These are phyloP conservation scores for Exophiala calicioides DNA, from an alignment of 2,329 filamentous ascomycete genomes.

Conservation along the genomic window DNA sequence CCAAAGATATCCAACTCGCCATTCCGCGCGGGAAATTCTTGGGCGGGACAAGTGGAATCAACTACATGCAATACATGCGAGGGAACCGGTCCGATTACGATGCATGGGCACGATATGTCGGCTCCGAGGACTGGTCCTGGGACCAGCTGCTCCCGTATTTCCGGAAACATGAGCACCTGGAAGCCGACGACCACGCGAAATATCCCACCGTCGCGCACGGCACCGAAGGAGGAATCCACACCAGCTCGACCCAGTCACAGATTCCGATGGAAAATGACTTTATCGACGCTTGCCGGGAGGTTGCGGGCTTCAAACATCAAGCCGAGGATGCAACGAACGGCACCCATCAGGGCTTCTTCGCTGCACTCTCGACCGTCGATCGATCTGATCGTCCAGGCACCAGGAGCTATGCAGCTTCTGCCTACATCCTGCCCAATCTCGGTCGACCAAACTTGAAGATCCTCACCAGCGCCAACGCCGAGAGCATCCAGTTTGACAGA, in stretches of 20 bases:
- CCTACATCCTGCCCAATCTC: too few species aligned
- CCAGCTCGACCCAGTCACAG: constrained; percentile 21
- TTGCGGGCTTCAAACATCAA: constrained; percentile 3
- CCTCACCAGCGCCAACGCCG: too few species aligned
- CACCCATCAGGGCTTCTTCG: constrained; percentile 69
- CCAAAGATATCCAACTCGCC: constrained; percentile 24
- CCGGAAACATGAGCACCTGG: constrained; percentile 33
- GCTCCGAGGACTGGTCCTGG: constrained; percentile 35
- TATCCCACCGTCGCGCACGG: constrained; percentile 21
- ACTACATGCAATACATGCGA: constrained; percentile 30
- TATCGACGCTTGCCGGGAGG: constrained; percentile 14
- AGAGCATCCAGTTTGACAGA: too few species aligned
- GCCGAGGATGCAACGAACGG: constrained; percentile 44
- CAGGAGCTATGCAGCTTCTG: too few species aligned
- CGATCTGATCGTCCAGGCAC: too few species aligned
- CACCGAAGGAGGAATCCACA: constrained; percentile 37
- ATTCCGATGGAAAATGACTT: constrained; percentile 16
- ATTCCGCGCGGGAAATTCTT: constrained; percentile 35
- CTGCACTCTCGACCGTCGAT: constrained; percentile 73
- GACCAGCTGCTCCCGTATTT: constrained; percentile 30
- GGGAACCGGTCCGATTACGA: constrained; percentile 29
- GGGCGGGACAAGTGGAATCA: constrained; percentile 37
- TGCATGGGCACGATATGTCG: constrained; percentile 32
- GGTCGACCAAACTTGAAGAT: too few species aligned
- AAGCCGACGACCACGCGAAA: constrained; percentile 24